These are phyloP conservation scores for Penicillium rolfsii DNA, from an alignment of 2,329 filamentous ascomycete genomes.

Conservation along the genomic window DNA sequence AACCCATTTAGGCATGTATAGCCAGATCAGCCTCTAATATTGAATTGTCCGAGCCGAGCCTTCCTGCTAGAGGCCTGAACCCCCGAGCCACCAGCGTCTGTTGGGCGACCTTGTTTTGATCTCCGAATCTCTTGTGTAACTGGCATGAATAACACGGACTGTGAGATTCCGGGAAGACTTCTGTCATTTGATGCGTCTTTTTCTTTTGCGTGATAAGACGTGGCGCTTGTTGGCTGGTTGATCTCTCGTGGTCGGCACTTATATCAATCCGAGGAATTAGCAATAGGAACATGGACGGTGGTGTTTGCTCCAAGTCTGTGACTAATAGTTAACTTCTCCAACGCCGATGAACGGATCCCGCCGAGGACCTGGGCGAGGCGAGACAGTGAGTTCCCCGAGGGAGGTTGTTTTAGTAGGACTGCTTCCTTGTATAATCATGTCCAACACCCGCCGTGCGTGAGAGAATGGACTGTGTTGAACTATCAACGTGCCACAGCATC, in stretches of 20 bases:
- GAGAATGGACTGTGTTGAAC: neutral
- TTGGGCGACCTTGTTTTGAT: neutral
- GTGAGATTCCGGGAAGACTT: neutral
- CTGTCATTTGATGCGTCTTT: neutral
- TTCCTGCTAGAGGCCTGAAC: neutral
- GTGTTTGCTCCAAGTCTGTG: neutral
- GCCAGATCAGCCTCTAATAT: constrained; percentile 6
- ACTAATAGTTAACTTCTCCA: neutral
- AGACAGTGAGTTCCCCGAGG: neutral
- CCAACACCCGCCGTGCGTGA: neutral
- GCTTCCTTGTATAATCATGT: neutral
- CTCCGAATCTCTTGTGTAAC: neutral
- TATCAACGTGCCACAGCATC: neutral
- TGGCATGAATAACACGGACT: constrained; percentile 4
- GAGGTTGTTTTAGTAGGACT: neutral
- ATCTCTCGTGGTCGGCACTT: too few relatives aligned
- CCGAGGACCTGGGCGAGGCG: neutral
- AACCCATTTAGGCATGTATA: constrained; percentile 15
- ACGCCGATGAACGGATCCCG: neutral
- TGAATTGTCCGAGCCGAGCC: constrained; percentile 4
- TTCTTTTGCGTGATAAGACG: neutral
- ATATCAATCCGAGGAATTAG: neutral
- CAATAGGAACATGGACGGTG: neutral
- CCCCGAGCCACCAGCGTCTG: neutral
- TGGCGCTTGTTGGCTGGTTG: neutral